phyloP scores from a whole-genome alignment of 768 basidiomycete species.

The Trametes cingulata region DNA sequence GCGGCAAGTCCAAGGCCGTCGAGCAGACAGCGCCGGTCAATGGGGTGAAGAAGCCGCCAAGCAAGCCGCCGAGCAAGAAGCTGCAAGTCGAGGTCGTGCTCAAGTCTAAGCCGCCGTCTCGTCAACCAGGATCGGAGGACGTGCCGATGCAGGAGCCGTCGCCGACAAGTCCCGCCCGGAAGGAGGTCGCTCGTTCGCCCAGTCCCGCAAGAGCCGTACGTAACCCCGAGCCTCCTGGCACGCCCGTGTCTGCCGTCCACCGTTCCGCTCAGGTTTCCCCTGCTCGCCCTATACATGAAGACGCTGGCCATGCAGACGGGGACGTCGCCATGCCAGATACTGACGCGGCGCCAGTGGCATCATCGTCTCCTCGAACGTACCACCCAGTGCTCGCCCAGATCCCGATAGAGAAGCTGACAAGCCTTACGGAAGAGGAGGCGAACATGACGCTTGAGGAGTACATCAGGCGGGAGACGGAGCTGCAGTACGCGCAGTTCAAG shows the following conservation, averaged over 20 bases:
- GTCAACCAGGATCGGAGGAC: neutral
- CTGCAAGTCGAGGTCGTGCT: conserved; percentile 15
- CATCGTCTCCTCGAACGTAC: conserved; percentile 10
- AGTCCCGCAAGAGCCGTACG: neutral
- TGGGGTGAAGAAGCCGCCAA: conserved; percentile 4
- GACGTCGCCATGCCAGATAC: neutral
- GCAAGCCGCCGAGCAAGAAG: conserved; percentile 10
- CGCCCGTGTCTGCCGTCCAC: conserved; percentile 14
- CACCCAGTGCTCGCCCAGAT: conserved; percentile 28
- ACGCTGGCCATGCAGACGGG: neutral
- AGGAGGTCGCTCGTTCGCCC: neutral
- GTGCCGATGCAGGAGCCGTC: conserved; percentile 1
- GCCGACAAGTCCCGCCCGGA: neutral
- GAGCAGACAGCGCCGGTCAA: neutral
- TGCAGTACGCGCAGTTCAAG: conserved; percentile 62
- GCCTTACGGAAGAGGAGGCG: conserved; percentile 64
- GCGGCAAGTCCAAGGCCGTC: neutral
- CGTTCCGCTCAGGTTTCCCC: conserved; percentile 11
- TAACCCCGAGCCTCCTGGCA: neutral
- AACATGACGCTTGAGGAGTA: conserved; percentile 84
- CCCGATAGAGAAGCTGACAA: conserved; percentile 26
- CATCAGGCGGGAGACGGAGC: conserved; percentile 73
- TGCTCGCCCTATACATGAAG: neutral
- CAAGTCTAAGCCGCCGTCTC: neutral
- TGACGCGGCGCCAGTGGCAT: neutral